Evolutionary conservation across 805 yeast species (phyloP).

Genomic region (Zygotorulaspora sp.): DNA sequence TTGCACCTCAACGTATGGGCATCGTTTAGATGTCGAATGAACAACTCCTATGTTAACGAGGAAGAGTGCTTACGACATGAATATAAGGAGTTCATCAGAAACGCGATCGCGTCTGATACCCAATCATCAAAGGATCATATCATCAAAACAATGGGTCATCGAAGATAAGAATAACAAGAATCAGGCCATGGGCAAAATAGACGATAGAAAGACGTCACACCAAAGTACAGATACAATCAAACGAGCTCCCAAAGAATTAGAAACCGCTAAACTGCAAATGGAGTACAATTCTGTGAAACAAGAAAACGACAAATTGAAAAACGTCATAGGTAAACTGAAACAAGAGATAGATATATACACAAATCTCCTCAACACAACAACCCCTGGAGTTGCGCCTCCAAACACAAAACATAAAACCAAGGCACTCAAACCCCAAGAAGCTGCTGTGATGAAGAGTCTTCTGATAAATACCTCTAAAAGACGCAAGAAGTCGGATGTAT

Average conservation of each 20-base stretch:
- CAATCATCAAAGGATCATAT: slow-evolving; percentile 22
- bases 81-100: slow-evolving; percentile 5
- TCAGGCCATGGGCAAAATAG: slow-evolving; percentile 2
- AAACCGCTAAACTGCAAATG: slow-evolving; percentile 21
- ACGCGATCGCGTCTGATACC: slow-evolving; percentile 11
- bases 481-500: slow-evolving; percentile 13
- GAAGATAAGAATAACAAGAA: slow-evolving; percentile 10
- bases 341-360: slow-evolving; percentile 27
- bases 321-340: slow-evolving; percentile 21
- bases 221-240: slow-evolving; percentile 7
- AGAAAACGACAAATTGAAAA: slow-evolving; percentile 27
- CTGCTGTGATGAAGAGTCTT: slow-evolving; percentile 17
- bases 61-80: too few relatives aligned
- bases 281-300: slow-evolving; percentile 25
- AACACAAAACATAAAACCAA: slow-evolving; percentile 1
- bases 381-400: slow-evolving; percentile 2
- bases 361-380: slow-evolving; percentile 11
- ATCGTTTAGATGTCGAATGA: slow-evolving; percentile 1
- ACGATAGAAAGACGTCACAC: slow-evolving; percentile 2
- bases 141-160: slow-evolving; percentile 23
- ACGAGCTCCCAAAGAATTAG: slow-evolving; percentile 15
- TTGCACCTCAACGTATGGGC: background rate
- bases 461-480: slow-evolving; percentile 20
- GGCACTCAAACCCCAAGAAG: slow-evolving; percentile 6
- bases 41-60: background rate